Evolutionary conservation across 2,329 filamentous ascomycete species (phyloP).

Genomic region (Paraphoma chrysanthemicola): DNA sequence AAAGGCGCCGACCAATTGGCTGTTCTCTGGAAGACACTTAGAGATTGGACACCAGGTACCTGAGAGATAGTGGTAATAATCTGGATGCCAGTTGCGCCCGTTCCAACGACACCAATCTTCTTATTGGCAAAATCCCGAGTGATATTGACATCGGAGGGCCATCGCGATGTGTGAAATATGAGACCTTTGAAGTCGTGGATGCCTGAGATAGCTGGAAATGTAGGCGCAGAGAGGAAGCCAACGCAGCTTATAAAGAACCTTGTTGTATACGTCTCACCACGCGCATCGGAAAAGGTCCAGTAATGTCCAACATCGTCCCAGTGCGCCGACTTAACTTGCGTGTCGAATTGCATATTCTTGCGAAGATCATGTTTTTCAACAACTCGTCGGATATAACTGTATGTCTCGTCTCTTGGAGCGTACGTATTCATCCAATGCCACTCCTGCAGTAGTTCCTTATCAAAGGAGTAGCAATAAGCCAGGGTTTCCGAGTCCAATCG

Average conservation of each 20-base stretch:
- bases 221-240: constrained; percentile 20
- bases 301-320: constrained; percentile 48
- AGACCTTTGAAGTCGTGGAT: constrained; percentile 64
- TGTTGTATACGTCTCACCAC: constrained; percentile 5
- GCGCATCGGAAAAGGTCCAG: constrained; percentile 18
- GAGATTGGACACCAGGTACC: neutral
- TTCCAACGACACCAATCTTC: constrained; percentile 65
- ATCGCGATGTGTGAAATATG: constrained; percentile 64
- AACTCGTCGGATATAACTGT: constrained; percentile 36
- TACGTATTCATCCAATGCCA: constrained; percentile 63
- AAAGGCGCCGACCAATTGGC: constrained; percentile 57
- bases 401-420: constrained; percentile 42
- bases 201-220: constrained; percentile 45
- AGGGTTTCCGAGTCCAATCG: constrained; percentile 51
- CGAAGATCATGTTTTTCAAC: constrained; percentile 51
- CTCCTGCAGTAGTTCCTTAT: constrained; percentile 50
- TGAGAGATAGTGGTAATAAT: constrained; percentile 45
- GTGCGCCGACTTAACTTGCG: constrained; percentile 55
- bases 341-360: constrained; percentile 62
- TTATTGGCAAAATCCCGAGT: constrained; percentile 47
- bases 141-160: constrained; percentile 62
- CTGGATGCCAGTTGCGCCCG: constrained; percentile 67
- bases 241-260: constrained; percentile 17
- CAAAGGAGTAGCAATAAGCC: constrained; percentile 50
- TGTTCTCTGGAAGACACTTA: constrained; percentile 52